These are phyloP conservation scores for Trifolium dubium DNA, from an alignment of 306 rosid species.

Conservation along the genomic window DNA sequence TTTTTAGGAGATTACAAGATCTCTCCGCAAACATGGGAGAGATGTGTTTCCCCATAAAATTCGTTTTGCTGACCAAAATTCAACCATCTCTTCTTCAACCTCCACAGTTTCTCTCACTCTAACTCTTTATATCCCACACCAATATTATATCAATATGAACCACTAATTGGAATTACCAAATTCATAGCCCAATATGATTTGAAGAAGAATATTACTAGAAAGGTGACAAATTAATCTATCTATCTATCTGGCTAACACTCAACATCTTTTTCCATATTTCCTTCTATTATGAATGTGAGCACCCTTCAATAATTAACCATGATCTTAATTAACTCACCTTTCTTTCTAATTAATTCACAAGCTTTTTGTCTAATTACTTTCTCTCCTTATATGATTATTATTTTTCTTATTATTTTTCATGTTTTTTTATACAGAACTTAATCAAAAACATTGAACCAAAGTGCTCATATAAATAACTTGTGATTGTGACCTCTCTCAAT, in stretches of 20 bases:
- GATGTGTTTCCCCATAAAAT: constrained; percentile 47
- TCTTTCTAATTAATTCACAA: neutral
- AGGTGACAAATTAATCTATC: constrained; percentile 27
- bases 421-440: constrained; percentile 9
- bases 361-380: neutral
- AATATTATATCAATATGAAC: neutral
- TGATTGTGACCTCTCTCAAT: constrained; percentile 8
- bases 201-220: neutral
- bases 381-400: neutral
- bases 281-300: constrained; percentile 2
- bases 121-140: neutral
- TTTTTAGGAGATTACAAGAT: neutral
- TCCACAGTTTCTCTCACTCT: neutral
- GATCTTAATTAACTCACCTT: neutral
- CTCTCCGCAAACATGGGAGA: constrained; percentile 40
- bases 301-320: neutral
- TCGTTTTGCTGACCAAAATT: constrained; percentile 37
- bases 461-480: neutral
- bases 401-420: neutral
- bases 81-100: constrained; percentile 30
- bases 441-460: constrained; percentile 1
- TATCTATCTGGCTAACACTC: neutral
- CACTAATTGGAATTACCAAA: constrained; percentile 8
- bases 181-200: constrained; percentile 3
- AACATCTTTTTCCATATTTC: neutral